Base-by-base conservation (phyloP, 73 alveolate genomes). In the Paramecium octaurelia region DNA sequence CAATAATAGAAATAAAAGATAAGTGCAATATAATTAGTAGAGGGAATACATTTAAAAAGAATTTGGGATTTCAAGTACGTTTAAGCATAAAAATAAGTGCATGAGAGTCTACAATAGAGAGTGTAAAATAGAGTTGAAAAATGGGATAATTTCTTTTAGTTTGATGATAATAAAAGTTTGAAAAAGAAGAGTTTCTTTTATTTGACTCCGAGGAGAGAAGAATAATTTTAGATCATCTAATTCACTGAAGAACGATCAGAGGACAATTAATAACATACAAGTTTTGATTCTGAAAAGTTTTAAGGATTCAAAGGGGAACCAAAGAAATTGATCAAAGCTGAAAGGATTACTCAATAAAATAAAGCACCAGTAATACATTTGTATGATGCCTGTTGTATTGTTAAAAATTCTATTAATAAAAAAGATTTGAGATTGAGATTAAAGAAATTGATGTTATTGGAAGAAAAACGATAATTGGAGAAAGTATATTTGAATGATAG, bases 101-200 rank as follows among this genome's bases (percentile, higher is more conserved):
- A 88, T 70, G 90, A 88, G 20, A 57, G 88, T 43, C 27, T 88
- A 8, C 36, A 88, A 70, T 70, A 43, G 27, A 64, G 94, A 31
- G 94, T 88, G 4, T 76, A 88, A 50, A 43, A 88, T 21, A 64
- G 87, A 88, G 94, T 88, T 2, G 70, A 70, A n/a, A 69, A 40
- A 21, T 88, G 94, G 94, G 94, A 88, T 60, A 60, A 88, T 20
- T 77, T 77, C 23, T 43, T 77, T 43, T 43, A 77, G 43, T 77
- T 77, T 43, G 90, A 77, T 77, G 36, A 34, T 18, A 60, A 73
- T 40, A 50, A 50, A 3, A 50, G 68, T 50, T 36, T 21, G n/a
- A 34, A 46, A 40, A 38, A 77, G 14, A 77, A 77, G 24, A 40
- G n/a, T 23, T 77, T 40, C 48, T 77, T 77, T 77, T 77, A 24